A percentile compares a stretch with the other conserved stretches of the same genome.
Conservation (phyloP, 768 basidiomycete species). For the Gelatoporia subvermispora region DNA sequence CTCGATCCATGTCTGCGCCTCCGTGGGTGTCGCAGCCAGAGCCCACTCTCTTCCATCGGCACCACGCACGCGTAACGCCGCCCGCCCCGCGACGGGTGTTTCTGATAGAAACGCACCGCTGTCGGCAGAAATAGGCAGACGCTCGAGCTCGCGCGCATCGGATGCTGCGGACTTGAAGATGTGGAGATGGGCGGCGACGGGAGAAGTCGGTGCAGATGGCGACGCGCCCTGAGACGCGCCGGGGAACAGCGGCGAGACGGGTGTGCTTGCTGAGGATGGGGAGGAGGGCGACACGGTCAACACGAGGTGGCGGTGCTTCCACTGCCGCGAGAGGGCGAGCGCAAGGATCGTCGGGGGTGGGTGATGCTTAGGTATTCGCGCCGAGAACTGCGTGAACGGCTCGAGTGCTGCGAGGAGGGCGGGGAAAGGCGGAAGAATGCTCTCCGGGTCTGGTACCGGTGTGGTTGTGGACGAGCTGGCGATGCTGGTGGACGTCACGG, state of each 20-base stretch:
- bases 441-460: slow-evolving; percentile 8
- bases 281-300: slow-evolving; percentile 29
- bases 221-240: slow-evolving; percentile 27
- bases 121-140: slow-evolving; percentile 71
- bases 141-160: slow-evolving; percentile 67
- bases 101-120: slow-evolving; percentile 72
- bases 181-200: slow-evolving; percentile 49
- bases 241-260: background rate
- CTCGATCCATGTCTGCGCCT: slow-evolving; percentile 73
- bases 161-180: slow-evolving; percentile 55
- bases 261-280: background rate
- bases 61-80: slow-evolving; percentile 52
- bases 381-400: slow-evolving; percentile 48
- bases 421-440: slow-evolving; percentile 55
- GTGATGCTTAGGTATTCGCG: slow-evolving; percentile 32
- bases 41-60: too few species aligned
- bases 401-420: slow-evolving; percentile 45
- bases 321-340: slow-evolving; percentile 68
- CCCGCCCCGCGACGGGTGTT: slow-evolving; percentile 38
- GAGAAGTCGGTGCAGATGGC: slow-evolving; percentile 27
- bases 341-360: slow-evolving; percentile 62
- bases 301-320: slow-evolving; percentile 63
- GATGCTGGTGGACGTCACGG: slow-evolving; percentile 7
- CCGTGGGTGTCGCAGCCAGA: slow-evolving; percentile 17
- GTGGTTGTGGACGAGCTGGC: slow-evolving; percentile 7